phyloP scores from a whole-genome alignment of 768 basidiomycete species.

The Lenzites betulinus region DNA sequence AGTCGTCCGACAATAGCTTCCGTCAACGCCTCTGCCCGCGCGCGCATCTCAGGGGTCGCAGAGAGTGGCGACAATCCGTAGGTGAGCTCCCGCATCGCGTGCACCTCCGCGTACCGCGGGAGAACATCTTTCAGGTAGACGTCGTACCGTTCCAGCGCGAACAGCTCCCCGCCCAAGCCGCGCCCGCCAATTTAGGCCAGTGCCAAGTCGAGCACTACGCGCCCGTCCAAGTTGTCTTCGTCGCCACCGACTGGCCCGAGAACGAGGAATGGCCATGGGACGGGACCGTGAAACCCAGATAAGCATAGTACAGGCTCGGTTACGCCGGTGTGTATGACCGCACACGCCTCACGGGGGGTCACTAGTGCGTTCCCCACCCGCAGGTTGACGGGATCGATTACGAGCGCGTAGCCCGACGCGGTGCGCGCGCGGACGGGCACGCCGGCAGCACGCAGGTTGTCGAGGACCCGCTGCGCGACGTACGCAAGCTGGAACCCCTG shows the following conservation, averaged over 20 bases:
- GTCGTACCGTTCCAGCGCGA: constrained; percentile 20
- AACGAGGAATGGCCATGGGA: constrained; percentile 21
- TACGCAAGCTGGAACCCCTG: constrained; percentile 18
- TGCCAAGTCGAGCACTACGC: constrained; percentile 22
- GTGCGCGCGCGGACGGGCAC: constrained; percentile 19
- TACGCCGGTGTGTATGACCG: constrained; percentile 8
- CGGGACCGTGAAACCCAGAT: constrained; percentile 11
- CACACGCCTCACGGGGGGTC: constrained; percentile 8
- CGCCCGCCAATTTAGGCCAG: constrained; percentile 19
- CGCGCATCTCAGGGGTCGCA: neutral
- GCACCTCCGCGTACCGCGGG: constrained; percentile 7
- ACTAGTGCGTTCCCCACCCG: constrained; percentile 10
- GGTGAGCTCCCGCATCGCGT: neutral
- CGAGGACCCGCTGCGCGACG: constrained; percentile 22
- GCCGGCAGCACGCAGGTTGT: constrained; percentile 12
- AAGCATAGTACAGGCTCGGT: constrained; percentile 4
- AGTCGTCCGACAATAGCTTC: constrained; percentile 14
- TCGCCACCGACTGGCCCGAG: too few relatives aligned
- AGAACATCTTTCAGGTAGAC: constrained; percentile 15
- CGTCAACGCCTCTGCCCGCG: constrained; percentile 5
- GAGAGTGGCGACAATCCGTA: neutral
- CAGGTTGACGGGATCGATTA: constrained; percentile 7
- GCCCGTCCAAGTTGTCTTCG: constrained; percentile 2
- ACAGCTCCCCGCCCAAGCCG: constrained; percentile 20
- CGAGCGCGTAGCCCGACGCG: constrained; percentile 6